phyloP scores from a whole-genome alignment of 176 grass and related monocot genomes.

The Thinopyrum elongatum region DNA sequence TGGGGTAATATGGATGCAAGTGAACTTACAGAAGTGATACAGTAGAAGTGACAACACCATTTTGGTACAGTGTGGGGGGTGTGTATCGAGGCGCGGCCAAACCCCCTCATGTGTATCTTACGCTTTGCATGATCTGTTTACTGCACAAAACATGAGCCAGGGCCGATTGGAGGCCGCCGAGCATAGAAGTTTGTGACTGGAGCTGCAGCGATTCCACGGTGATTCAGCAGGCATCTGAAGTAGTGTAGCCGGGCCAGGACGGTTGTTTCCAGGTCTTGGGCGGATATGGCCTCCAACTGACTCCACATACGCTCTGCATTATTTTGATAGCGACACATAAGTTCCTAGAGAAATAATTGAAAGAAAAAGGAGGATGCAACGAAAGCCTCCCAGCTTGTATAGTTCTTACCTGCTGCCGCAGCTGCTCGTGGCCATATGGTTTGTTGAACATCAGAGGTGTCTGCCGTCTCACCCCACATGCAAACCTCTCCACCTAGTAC shows the following conservation, averaged over 20 bases:
- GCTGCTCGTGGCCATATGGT: slow-evolving; percentile 97
- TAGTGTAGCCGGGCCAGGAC: slow-evolving; percentile 63
- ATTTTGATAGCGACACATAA: background rate
- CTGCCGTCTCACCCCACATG: slow-evolving; percentile 88
- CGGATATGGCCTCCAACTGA: slow-evolving; percentile 61
- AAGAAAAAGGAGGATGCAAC: background rate
- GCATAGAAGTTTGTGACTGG: slow-evolving; percentile 78
- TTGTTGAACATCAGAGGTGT: slow-evolving; percentile 84
- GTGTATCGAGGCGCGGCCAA: slow-evolving; percentile 20
- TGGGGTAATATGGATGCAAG: background rate
- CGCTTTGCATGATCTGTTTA: slow-evolving; percentile 8
- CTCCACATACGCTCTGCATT: slow-evolving; percentile 84
- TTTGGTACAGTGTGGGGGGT: slow-evolving; percentile 20
- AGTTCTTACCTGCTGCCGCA: slow-evolving; percentile 68
- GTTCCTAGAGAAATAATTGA: background rate
- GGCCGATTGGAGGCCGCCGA: slow-evolving; percentile 52
- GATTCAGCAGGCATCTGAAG: slow-evolving; percentile 86
- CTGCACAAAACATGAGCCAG: slow-evolving; percentile 78
- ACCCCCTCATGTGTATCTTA: slow-evolving; percentile 10
- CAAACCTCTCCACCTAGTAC: slow-evolving; percentile 93
- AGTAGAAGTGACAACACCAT: background rate
- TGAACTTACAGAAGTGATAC: slow-evolving; percentile 35
- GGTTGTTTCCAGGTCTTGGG: slow-evolving; percentile 61
- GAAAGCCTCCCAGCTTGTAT: background rate
- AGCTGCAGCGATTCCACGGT: slow-evolving; percentile 76